These are phyloP conservation scores for Diatrype stigma DNA, from an alignment of 2,329 filamentous ascomycete genomes.

Conservation along the genomic window DNA sequence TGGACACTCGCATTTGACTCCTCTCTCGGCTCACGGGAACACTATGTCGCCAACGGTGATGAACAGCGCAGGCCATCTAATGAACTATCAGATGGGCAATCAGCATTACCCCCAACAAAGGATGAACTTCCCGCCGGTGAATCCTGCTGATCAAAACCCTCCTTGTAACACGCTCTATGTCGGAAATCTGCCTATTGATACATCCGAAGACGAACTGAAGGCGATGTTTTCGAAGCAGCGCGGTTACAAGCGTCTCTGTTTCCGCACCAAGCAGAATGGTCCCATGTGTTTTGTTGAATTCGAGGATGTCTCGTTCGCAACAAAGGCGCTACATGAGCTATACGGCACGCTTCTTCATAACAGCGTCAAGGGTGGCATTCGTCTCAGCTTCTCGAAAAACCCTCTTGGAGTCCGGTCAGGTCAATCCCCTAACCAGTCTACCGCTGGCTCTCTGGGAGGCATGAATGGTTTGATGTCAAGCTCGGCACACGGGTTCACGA, in stretches of 20 bases:
- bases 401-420: constrained; percentile 85
- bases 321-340: constrained; percentile 82
- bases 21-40: constrained; percentile 36
- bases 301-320: constrained; percentile 87
- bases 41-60: constrained; percentile 56
- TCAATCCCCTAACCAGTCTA: constrained; percentile 49
- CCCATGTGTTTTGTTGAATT: constrained; percentile 99
- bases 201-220: constrained; percentile 93
- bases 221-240: constrained; percentile 87
- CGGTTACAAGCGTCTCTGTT: constrained; percentile 92
- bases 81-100: constrained; percentile 51
- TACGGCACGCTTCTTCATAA: constrained; percentile 87
- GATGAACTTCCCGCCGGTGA: constrained; percentile 77
- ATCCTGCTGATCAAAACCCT: constrained; percentile 92
- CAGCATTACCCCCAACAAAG: constrained; percentile 51
- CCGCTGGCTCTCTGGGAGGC: constrained; percentile 41
- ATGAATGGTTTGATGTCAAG: constrained; percentile 55
- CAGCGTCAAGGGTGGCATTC: constrained; percentile 90
- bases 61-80: constrained; percentile 38
- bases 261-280: constrained; percentile 89
- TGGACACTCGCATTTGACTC: constrained; percentile 30
- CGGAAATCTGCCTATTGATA: constrained; percentile 90
- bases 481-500: constrained; percentile 58
- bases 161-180: constrained; percentile 98
- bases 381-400: constrained; percentile 96